A percentile compares a stretch with the other conserved stretches of the same genome.
phyloP scores from a whole-genome alignment of 768 basidiomycete genomes.

The Lentinula guzmanii region DNA sequence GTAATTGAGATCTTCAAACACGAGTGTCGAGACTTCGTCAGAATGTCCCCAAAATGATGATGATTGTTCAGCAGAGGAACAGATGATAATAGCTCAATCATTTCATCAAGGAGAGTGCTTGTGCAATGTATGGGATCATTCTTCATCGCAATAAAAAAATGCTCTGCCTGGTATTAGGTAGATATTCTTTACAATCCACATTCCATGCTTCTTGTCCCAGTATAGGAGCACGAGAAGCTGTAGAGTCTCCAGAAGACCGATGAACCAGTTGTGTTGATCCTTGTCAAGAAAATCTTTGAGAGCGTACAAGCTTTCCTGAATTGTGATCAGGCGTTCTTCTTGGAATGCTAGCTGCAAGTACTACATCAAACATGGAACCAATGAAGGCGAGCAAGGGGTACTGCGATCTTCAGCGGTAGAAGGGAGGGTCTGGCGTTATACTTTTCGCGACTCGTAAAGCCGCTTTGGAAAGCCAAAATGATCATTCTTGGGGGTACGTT shows the following conservation, averaged over 20 bases:
- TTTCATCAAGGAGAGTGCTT: constrained; percentile 70
- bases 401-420: constrained; percentile 77
- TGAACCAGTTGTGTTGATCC: constrained; percentile 82
- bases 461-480: constrained; percentile 83
- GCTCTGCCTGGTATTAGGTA: constrained; percentile 55
- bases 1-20: constrained; percentile 87
- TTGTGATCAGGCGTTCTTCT: constrained; percentile 54
- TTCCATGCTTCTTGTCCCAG: constrained; percentile 88
- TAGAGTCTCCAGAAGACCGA: constrained; percentile 66
- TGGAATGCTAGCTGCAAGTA: constrained; percentile 54
- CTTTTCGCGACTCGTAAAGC: constrained; percentile 57
- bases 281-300: constrained; percentile 73
- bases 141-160: too few species aligned
- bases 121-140: too few species aligned
- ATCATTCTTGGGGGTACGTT: constrained; percentile 53
- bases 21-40: constrained; percentile 70
- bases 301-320: constrained; percentile 75
- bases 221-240: constrained; percentile 48
- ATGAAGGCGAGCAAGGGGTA: constrained; percentile 44
- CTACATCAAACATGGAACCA: not conserved
- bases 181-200: constrained; percentile 30
- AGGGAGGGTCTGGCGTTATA: constrained; percentile 66
- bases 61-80: constrained; percentile 92
- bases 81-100: constrained; percentile 93
- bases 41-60: constrained; percentile 75